Base-by-base conservation (phyloP, 306 rosid genomes). In the Amphicarpaea edgeworthii region DNA sequence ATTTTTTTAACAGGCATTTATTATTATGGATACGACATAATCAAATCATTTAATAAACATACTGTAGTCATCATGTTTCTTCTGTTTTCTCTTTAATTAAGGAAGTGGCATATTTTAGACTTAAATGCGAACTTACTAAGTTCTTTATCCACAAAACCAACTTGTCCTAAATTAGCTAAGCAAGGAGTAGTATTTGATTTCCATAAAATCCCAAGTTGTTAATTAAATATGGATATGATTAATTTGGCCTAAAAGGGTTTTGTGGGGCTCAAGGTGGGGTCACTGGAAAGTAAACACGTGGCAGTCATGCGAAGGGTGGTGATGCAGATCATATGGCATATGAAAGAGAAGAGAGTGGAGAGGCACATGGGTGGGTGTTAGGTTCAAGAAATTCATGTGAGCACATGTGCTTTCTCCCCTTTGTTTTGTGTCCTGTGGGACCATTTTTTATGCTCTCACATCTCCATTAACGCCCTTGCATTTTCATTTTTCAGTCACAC, bases 331-430 rank as follows among this genome's bases (percentile, higher is more conserved):
- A 75, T 50, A 12, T 65, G 68, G 74, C 85, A 85, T 73, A 85
- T 83, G 88, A 73, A 66, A 76, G 74, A 68, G 83, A 64, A 75
- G 84, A 65, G 85, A 87, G 82, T 77, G 87, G 88, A 75, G 85
- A 82, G 82, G 96, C 97, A 92, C 97, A 95, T 90, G 97, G 98
- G 91, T 8, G 89, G 84, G 90, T 87, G 93, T 92, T 92, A 58
- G 85, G 86, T 90, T 90, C 93, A 85, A 95, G 90, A 88, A 88
- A 83, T 86, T 87, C 97, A 95, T 92, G 96, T 90, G 96, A 92
- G 82, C 90, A 84, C 98, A 95, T 89, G 98, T 89, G 93, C 93
- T 86, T 58, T 66, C 87, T 79, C 49, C 41, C 80, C 66, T 68
- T 47, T 73, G 46, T 80, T 81, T 74, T 76, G 76, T 76, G 79